Evolutionary conservation across 208 protist species (phyloP).

Genomic region (Leptomonas seymouri): DNA sequence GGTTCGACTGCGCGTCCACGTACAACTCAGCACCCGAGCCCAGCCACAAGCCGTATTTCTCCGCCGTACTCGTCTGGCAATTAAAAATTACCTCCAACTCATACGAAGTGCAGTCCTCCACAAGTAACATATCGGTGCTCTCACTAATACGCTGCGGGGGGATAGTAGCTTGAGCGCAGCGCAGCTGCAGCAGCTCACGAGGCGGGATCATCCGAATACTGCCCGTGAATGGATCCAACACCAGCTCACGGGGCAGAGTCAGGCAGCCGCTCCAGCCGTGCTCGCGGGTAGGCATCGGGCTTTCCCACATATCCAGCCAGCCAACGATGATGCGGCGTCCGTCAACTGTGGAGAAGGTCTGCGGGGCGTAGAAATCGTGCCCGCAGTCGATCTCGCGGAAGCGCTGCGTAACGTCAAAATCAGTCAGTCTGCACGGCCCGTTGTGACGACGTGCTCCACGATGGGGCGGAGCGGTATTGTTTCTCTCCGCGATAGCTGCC

Average conservation of each 20-base stretch:
- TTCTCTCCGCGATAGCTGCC: not conserved
- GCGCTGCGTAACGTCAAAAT: constrained; percentile 28
- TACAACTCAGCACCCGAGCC: constrained; percentile 50
- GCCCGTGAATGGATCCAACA: constrained; percentile 24
- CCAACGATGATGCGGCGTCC: constrained; percentile 42
- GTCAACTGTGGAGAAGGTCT: constrained; percentile 37
- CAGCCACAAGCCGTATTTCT: constrained; percentile 67
- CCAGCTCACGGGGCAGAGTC: constrained; percentile 51
- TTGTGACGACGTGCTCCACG: not conserved
- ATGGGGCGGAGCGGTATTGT: not conserved
- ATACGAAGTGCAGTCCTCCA: constrained; percentile 39
- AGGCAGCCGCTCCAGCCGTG: constrained; percentile 45
- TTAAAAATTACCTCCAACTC: constrained; percentile 56
- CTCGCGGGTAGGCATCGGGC: constrained; percentile 35
- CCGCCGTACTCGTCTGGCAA: constrained; percentile 38
- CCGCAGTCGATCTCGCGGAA: constrained; percentile 48
- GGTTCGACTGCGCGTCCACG: constrained; percentile 50
- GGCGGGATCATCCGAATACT: constrained; percentile 34
- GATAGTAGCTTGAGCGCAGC: constrained; percentile 27
- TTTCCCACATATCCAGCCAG: constrained; percentile 56
- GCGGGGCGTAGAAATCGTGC: constrained; percentile 50
- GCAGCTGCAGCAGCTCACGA: constrained; percentile 42
- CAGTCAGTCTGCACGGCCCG: constrained; percentile 1
- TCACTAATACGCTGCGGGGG: constrained; percentile 26
- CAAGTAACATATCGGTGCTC: constrained; percentile 31